A percentile compares a stretch with the other conserved stretches of the same genome.
Evolutionary conservation across 192 early-diverging fungal genomes (phyloP).

Genomic region (Entophlyctis helioformis): DNA sequence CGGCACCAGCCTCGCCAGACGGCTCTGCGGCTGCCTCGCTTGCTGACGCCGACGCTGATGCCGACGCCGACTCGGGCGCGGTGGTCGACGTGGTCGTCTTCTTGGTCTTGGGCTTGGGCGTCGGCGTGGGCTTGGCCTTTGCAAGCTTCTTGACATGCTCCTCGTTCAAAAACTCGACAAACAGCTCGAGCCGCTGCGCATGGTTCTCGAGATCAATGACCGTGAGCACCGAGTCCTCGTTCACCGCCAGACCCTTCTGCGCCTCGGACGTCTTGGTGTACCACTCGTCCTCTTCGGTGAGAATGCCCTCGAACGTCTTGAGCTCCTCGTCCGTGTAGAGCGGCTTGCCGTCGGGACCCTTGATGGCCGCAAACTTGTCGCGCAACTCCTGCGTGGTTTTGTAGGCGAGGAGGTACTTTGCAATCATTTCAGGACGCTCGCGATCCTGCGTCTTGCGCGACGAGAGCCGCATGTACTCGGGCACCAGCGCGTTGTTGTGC

Average conservation of each 20-base stretch:
- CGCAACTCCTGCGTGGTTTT: conserved; percentile 3
- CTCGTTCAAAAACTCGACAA: neutral
- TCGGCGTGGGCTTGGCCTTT: conserved; percentile 34
- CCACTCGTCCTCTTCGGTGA: conserved; percentile 55
- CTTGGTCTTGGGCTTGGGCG: conserved; percentile 22
- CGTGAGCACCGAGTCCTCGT: conserved; percentile 56
- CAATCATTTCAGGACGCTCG: conserved; percentile 29
- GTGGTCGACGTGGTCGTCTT: conserved; percentile 45
- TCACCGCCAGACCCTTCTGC: conserved; percentile 43
- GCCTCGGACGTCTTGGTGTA: conserved; percentile 38
- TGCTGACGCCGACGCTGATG: no score
- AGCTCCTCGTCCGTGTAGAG: conserved; percentile 17
- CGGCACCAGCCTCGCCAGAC: neutral
- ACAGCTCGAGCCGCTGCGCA: conserved; percentile 2
- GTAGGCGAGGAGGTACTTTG: neutral
- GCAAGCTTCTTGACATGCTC: conserved; percentile 39
- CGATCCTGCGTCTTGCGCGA: conserved; percentile 35
- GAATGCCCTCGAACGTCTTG: conserved; percentile 20
- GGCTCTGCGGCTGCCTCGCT: neutral
- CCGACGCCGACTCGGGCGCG: no score
- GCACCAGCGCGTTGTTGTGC: conserved; percentile 24
- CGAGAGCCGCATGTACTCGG: conserved; percentile 26
- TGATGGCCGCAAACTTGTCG: conserved; percentile 2
- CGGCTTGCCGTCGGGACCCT: neutral
- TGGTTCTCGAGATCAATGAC: conserved; percentile 41